Evolutionary conservation across 345 rosid genomes (phyloP), one percentile per base, ranked within the genome.

Genomic region (Dipteronia sinensis): DNA sequence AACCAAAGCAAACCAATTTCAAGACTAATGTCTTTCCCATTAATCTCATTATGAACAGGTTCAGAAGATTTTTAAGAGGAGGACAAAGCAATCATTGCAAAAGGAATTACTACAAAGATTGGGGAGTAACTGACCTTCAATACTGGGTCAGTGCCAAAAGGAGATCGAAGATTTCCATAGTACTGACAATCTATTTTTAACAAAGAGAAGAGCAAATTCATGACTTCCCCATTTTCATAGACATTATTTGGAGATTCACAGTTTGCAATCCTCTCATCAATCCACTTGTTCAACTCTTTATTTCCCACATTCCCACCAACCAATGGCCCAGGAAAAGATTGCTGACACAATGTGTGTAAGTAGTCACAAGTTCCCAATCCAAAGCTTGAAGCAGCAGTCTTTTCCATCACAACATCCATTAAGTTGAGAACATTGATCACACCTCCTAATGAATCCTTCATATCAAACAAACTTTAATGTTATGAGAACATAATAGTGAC

Each of bases 241-340:
- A 46, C 69, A 16, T 16, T 44, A 73, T 67, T 58, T 20, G 73
- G 20, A 17, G 73, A 65, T 78, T 80, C 84, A 74, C 75, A 76
- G 20, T 58, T 73, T 13, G 77, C 79, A 80, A 85, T 78, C 76
- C 81, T 78, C 80, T 85, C 88, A 76, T 85, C 88, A 80, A 85
- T 78, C 88, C 88, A 85, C 79, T 76, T 85, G 78, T 83, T 73
- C 79, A 85, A 76, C 76, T 85, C 88, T 76, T 80, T 83, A 76
- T 66, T 85, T 76, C 86, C 88, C 51, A 73, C 79, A 83, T 31
- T 78, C 56, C 88, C 88, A 13, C 88, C 86, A 70, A 85, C 81
- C 78, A 85, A 65, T 4, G 88, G 86, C 38, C 86, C 88, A 47
- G 86, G 84, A 64, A 85, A 85, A n/a, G 86, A 81, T 64, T 83